phyloP scores from a whole-genome alignment of 1,284 basidiomycete species.

The Laetiporus sulphureus region DNA sequence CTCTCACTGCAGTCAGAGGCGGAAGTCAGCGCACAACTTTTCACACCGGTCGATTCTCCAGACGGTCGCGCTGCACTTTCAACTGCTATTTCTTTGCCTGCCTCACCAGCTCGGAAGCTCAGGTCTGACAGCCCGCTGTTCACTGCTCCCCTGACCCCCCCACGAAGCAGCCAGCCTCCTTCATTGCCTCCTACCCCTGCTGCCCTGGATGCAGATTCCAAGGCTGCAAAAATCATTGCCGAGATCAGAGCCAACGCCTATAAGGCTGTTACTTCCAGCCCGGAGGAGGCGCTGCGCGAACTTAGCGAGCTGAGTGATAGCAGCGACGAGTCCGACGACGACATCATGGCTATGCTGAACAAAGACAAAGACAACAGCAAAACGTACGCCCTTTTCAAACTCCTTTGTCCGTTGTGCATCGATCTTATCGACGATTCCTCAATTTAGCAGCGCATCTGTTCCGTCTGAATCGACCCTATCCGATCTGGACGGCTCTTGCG shows the following conservation, averaged over 20 bases:
- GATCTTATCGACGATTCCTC: not conserved
- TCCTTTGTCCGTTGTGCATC: no score
- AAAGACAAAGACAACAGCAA: slow-evolving; percentile 11
- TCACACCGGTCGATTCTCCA: slow-evolving; percentile 1
- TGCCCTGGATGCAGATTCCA: slow-evolving; percentile 38
- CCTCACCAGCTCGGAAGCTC: slow-evolving; percentile 3
- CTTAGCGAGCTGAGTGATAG: slow-evolving; percentile 40
- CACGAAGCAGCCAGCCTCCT: slow-evolving; percentile 28
- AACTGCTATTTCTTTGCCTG: not conserved
- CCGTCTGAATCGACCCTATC: slow-evolving; percentile 4
- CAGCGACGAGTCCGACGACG: slow-evolving; percentile 37
- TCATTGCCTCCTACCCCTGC: slow-evolving; percentile 33
- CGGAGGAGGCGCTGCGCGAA: slow-evolving; percentile 25
- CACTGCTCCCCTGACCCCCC: slow-evolving; percentile 30
- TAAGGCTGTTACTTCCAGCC: slow-evolving; percentile 35
- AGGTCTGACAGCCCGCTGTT: slow-evolving; percentile 1
- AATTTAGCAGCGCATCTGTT: not conserved
- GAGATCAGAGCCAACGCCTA: slow-evolving; percentile 46
- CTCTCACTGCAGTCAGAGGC: slow-evolving; percentile 13
- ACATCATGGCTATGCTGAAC: slow-evolving; percentile 6
- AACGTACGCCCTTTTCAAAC: slow-evolving; percentile 11
- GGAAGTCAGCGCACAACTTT: slow-evolving; percentile 15
- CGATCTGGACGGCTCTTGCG: slow-evolving; percentile 3
- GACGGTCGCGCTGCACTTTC: not conserved
- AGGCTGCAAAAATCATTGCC: slow-evolving; percentile 52